These are phyloP conservation scores for Saccharomycopsis hybrid DNA, from an alignment of 1,139 yeast genomes.

Conservation along the genomic window DNA sequence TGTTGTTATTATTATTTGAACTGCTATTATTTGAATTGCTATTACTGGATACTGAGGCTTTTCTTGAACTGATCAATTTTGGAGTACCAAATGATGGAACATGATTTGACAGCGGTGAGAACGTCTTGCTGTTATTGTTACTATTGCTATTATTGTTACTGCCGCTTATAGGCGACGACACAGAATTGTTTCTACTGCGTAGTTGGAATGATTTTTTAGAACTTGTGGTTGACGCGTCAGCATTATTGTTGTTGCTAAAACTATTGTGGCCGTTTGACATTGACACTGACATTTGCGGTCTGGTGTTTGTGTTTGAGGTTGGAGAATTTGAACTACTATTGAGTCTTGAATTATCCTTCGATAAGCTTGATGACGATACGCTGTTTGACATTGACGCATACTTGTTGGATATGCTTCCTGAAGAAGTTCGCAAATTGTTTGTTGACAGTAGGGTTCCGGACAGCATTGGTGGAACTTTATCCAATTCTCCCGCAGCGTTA, in stretches of 20 bases:
- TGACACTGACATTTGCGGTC: too few relatives aligned
- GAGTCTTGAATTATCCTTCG: background rate
- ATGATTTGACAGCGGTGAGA: conserved; percentile 6
- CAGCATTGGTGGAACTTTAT: conserved; percentile 14
- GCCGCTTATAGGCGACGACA: conserved; percentile 6
- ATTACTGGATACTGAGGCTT: conserved; percentile 11
- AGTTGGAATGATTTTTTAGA: conserved; percentile 7
- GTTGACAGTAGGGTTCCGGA: conserved; percentile 4
- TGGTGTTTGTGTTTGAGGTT: too few relatives aligned
- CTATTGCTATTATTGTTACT: background rate
- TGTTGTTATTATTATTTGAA: too few relatives aligned
- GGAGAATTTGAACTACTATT: too few relatives aligned
- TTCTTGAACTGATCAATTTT: conserved; percentile 6
- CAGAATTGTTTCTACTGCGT: conserved; percentile 4
- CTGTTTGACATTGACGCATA: conserved; percentile 4
- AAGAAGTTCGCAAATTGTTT: too few relatives aligned
- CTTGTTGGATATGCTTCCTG: too few relatives aligned
- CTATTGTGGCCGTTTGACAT: too few relatives aligned
- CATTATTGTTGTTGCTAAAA: background rate
- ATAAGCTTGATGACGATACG: conserved; percentile 6
- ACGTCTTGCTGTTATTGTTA: background rate
- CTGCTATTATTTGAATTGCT: background rate
- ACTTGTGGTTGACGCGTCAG: conserved; percentile 11
- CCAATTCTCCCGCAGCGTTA: too few relatives aligned
- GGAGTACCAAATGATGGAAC: background rate